A percentile compares a stretch with the other conserved stretches of the same genome.
These are phyloP conservation scores for Croton laevigatus DNA, from an alignment of 441 rosid genomes.

Conservation along the genomic window DNA sequence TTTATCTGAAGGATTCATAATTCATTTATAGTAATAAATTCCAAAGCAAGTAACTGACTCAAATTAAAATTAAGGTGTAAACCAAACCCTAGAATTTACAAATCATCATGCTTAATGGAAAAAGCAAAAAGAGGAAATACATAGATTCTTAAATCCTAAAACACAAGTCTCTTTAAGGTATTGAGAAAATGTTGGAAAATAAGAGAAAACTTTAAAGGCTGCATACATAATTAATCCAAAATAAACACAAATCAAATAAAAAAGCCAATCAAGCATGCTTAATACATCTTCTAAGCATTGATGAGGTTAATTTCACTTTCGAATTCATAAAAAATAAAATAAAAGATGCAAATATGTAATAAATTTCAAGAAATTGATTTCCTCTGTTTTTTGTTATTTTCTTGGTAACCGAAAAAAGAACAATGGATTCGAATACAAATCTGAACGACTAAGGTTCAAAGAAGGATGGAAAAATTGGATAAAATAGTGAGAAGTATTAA, in stretches of 20 bases:
- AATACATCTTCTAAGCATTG: not conserved
- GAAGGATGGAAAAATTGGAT: not conserved
- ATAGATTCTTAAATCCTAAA: not conserved
- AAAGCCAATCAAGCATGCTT: not conserved
- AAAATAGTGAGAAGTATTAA: not conserved
- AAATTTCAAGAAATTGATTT: not conserved
- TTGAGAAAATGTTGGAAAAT: not conserved
- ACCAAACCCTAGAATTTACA: constrained; percentile 25
- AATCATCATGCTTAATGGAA: constrained; percentile 14
- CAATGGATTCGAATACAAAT: not conserved
- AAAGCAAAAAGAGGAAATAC: not conserved
- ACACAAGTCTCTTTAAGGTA: not conserved
- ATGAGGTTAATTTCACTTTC: not conserved
- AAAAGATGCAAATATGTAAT: not conserved
- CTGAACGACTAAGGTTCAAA: not conserved
- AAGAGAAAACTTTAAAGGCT: not conserved
- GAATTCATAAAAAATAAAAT: not conserved
- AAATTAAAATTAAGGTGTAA: constrained; percentile 16
- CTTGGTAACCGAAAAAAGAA: constrained; percentile 9
- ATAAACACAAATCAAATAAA: not conserved
- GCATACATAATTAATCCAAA: not conserved
- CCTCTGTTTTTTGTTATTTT: constrained; percentile 4
- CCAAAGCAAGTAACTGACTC: not conserved
- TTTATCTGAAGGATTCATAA: not conserved
- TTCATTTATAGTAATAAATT: not conserved